Base-by-base conservation (phyloP, 176 grass and related monocot species). In the Carex littledalei region DNA sequence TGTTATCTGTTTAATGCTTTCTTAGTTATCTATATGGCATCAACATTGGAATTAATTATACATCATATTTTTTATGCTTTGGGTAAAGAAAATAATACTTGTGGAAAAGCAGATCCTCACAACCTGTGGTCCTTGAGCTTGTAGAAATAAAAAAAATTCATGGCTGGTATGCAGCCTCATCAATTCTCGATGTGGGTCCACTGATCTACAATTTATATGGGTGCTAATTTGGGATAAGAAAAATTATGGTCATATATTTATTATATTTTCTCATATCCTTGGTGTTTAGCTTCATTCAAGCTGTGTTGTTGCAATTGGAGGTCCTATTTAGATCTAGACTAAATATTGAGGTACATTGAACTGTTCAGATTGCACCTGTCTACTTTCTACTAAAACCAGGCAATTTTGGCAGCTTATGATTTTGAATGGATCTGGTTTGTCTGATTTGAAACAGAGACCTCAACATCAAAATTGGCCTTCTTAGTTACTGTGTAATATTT, bases 121-220 rank as follows among this genome's bases (percentile, higher is more conserved):
- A 55, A 55, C 56, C 6, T 57, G 74, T 78, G 74, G 74, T 78
- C 50, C 50, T 56, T 78, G 49, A 54, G 47, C 5, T 78, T 32
- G 24, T 31, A 78, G 22, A 78, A 56, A 56, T 32, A 18, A 78
- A 78, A 24, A 56, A 78, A 55, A 18, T 77, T 24, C 24, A 78
- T 53, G 2, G 32, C 49, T 78, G 24, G 5, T 53, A 22, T 32
- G 4, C 50, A 56, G 12, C 73, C 49, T 55, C 50, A 3, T 54
- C 73, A 78, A 1, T 78, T 55, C 20, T 78, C 22, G 73, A 77
- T 77, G 45, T 78, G 50, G 73, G 49, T 24, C 73, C 73, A 32
- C 22, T 24, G 17, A 55, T 78, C 5, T 55, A 78, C 31, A 9
- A 78, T 56, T 55, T 16, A 55, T 39, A 17, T 17, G 13, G 39